Conservation (phyloP, 352 stramenopile genomes). For the Phytophthora brassicae region DNA sequence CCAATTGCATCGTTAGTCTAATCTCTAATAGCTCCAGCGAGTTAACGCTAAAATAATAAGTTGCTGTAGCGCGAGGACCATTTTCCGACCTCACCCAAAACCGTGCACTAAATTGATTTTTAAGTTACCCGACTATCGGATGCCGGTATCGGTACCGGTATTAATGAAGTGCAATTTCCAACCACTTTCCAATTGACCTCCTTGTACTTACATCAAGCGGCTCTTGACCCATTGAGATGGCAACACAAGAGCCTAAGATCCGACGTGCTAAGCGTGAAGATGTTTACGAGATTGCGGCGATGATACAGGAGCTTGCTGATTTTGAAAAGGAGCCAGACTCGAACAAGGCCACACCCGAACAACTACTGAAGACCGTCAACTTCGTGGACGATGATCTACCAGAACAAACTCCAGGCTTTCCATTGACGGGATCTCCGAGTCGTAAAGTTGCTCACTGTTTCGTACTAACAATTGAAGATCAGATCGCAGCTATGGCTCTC, state of each 20-base stretch:
- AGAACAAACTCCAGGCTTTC: slow-evolving; percentile 20
- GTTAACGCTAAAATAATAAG: no score
- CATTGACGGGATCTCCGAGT: slow-evolving; percentile 15
- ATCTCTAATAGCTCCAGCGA: no score
- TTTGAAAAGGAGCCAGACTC: slow-evolving; percentile 31
- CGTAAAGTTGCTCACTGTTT: slow-evolving; percentile 35
- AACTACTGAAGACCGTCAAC: slow-evolving; percentile 34
- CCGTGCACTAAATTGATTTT: no score
- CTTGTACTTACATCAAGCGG: neutral
- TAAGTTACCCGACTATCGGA: no score
- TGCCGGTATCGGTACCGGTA: no score
- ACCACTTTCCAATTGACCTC: no score
- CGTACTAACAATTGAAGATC: slow-evolving; percentile 21
- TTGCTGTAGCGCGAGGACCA: no score
- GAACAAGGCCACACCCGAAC: slow-evolving; percentile 27
- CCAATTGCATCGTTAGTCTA: no score
- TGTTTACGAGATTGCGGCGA: slow-evolving; percentile 25
- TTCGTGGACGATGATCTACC: slow-evolving; percentile 19
- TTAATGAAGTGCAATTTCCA: no score
- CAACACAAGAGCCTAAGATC: slow-evolving; percentile 22
- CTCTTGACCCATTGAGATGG: slow-evolving; percentile 9
- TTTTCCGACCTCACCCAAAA: no score
- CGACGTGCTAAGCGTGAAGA: slow-evolving; percentile 22
- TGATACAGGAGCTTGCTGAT: slow-evolving; percentile 32
- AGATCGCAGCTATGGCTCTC: slow-evolving; percentile 28